A percentile compares a stretch with the other conserved stretches of the same genome.
Evolutionary conservation across 2,329 filamentous ascomycete genomes (phyloP).

Genomic region (Chaetomium strumarium): DNA sequence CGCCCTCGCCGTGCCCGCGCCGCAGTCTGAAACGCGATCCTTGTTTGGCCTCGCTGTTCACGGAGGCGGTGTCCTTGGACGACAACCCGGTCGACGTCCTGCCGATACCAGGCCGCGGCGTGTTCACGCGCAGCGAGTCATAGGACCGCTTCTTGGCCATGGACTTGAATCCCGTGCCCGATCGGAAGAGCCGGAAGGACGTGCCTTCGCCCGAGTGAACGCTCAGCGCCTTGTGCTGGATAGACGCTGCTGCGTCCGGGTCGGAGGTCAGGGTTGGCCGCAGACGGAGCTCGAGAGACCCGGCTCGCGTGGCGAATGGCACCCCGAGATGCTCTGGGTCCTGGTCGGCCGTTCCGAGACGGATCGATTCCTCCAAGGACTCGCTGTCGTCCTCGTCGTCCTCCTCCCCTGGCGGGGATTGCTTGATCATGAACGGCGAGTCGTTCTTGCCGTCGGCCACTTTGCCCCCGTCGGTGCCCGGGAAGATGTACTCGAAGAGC

Average conservation of each 20-base stretch:
- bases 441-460: constrained; percentile 42
- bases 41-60: constrained; percentile 39
- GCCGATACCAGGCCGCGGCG: constrained; percentile 39
- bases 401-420: constrained; percentile 38
- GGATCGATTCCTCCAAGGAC: constrained; percentile 35
- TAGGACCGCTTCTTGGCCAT: constrained; percentile 48
- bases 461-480: constrained; percentile 61
- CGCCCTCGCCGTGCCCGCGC: constrained; percentile 38
- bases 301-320: constrained; percentile 56
- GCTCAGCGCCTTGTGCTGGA: constrained; percentile 44
- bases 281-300: constrained; percentile 74
- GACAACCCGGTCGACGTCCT: constrained; percentile 43
- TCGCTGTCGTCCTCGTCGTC: constrained; percentile 45
- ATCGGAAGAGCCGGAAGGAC: constrained; percentile 48
- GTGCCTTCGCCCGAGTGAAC: constrained; percentile 44
- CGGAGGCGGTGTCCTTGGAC: constrained; percentile 33
- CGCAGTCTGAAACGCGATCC: constrained; percentile 51
- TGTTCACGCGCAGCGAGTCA: constrained; percentile 46
- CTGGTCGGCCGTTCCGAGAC: constrained; percentile 36
- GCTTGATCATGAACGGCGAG: constrained; percentile 54
- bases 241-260: constrained; percentile 28
- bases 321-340: constrained; percentile 34
- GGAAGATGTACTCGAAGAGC: constrained; percentile 96
- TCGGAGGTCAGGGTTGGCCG: constrained; percentile 71
- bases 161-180: constrained; percentile 38